phyloP scores from a whole-genome alignment of 2,329 filamentous ascomycete species.

The Colletotrichum aenigma region DNA sequence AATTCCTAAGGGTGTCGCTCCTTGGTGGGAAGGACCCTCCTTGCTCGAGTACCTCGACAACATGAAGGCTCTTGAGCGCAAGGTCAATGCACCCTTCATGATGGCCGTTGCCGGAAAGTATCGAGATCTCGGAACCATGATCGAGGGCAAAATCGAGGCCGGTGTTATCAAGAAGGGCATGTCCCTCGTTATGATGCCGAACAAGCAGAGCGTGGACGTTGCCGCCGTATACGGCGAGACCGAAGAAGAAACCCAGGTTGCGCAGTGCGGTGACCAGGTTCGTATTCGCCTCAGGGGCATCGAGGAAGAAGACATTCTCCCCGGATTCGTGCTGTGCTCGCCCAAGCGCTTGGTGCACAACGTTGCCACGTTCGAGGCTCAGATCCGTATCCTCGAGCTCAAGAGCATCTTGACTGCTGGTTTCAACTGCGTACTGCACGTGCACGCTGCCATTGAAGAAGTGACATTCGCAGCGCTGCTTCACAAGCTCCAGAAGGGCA shows the following conservation, averaged over 20 bases:
- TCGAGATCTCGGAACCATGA: conserved; percentile 94
- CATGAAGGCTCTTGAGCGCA: conserved; percentile 92
- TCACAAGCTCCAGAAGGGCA: conserved; percentile 96
- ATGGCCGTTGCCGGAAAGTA: conserved; percentile 98
- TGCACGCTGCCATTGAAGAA: conserved; percentile 97
- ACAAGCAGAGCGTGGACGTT: conserved; percentile 80
- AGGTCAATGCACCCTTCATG: conserved; percentile 98
- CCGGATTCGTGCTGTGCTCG: conserved; percentile 95
- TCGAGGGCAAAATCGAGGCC: conserved; percentile 96
- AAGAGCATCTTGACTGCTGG: conserved; percentile 93
- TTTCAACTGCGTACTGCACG: conserved; percentile 97
- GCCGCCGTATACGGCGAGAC: conserved; percentile 92
- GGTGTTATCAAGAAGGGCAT: conserved; percentile 92
- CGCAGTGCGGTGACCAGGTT: conserved; percentile 93
- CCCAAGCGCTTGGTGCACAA: conserved; percentile 93
- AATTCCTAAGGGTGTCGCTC: conserved; percentile 74
- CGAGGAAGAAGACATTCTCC: conserved; percentile 95
- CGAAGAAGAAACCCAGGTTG: conserved; percentile 84
- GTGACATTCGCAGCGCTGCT: conserved; percentile 88
- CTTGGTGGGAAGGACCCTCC: conserved; percentile 90
- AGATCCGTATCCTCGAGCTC: conserved; percentile 92
- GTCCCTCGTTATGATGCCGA: conserved; percentile 93
- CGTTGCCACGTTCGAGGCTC: conserved; percentile 89
- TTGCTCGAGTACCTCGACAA: conserved; percentile 94
- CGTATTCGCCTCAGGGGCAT: conserved; percentile 90